Base-by-base conservation (phyloP, 106 monocot species). In the Dendrobium chrysotoxum region DNA sequence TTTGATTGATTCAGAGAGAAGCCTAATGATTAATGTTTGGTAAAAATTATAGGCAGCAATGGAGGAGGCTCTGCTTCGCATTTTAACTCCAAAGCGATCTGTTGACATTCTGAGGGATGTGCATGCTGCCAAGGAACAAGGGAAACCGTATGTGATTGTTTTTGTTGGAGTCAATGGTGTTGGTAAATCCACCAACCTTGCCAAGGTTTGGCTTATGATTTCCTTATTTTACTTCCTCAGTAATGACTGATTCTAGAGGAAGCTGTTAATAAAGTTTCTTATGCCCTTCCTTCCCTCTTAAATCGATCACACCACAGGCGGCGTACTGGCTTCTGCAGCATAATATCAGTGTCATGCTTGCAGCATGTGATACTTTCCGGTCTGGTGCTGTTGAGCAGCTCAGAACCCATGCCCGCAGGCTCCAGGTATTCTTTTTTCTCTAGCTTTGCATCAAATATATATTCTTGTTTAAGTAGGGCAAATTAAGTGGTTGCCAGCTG, bases 311-410 rank as follows among this genome's bases (percentile, higher is more conserved):
- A 25, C 42, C 10, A 35, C 86, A 98, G 98, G 98, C 95, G 78
- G 94, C 98, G 31, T 98, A 98, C 80, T 98, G 98, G 98, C 98
- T 98, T 83, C 81, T 87, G 61, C 98, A 98, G 86, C 98, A 98
- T 54, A 80, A 95, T 31, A 75, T 95, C 28, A 98, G 84, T 84
- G 98, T 98, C 26, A 94, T 88, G 91, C 78, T 98, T 79, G 95
- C 98, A 80, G 98, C 98, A 41, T 98, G 98, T 82, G 98, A 98
- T 82, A 98, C 98, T 31, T 98, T 98, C 66, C 88, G 98, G 73
- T 98, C 98, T 72, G 98, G 98, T 84, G 98, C 98, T 84, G 98
- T 98, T 78, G 98, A 98, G 83, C 98, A 98, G 85, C 92, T 98
- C 11, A 84, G 98, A 20, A 98, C 98, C 39, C 98, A 98, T 93